Evolutionary conservation across 176 grass and related monocot genomes (phyloP).

Genomic region (Aegilops umbellulata): DNA sequence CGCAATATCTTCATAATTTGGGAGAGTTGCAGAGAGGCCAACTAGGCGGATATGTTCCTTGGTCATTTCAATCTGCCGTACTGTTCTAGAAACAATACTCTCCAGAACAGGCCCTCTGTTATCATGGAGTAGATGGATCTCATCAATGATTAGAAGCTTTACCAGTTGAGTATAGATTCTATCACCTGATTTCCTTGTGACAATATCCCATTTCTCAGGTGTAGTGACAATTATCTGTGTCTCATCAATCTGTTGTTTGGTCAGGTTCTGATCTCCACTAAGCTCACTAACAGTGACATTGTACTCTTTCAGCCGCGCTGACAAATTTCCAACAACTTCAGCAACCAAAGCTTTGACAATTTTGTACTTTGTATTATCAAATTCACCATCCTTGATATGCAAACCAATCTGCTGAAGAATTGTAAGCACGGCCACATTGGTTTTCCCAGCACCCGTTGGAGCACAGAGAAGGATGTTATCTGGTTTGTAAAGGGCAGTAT

Average conservation of each 20-base stretch:
- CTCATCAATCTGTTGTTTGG: slow-evolving; percentile 86
- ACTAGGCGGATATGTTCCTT: slow-evolving; percentile 84
- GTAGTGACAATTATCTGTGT: slow-evolving; percentile 97
- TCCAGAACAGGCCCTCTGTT: slow-evolving; percentile 94
- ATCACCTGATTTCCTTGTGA: slow-evolving; percentile 91
- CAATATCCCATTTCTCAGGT: slow-evolving; percentile 98
- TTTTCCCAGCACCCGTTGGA: slow-evolving; percentile 96
- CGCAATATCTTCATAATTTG: slow-evolving; percentile 85
- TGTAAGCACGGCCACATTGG: slow-evolving; percentile 85
- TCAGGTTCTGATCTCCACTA: slow-evolving; percentile 82
- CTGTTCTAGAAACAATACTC: slow-evolving; percentile 92
- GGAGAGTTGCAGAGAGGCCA: slow-evolving; percentile 84
- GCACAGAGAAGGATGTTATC: slow-evolving; percentile 90
- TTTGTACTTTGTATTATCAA: slow-evolving; percentile 84
- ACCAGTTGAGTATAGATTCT: slow-evolving; percentile 93
- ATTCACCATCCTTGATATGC: slow-evolving; percentile 65
- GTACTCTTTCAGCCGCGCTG: slow-evolving; percentile 56
- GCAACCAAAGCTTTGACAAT: slow-evolving; percentile 98
- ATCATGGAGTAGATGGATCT: slow-evolving; percentile 96
- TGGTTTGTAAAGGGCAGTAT: slow-evolving; percentile 72
- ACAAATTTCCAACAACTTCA: slow-evolving; percentile 95
- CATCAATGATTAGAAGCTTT: slow-evolving; percentile 92
- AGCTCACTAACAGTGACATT: slow-evolving; percentile 82
- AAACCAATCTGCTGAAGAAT: slow-evolving; percentile 88
- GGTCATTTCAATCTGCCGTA: slow-evolving; percentile 86